Percentiles rank a stretch among this genome's conserved stretches.
phyloP scores from a whole-genome alignment of 169 alveolate species.

The Plasmodium gonderi region DNA sequence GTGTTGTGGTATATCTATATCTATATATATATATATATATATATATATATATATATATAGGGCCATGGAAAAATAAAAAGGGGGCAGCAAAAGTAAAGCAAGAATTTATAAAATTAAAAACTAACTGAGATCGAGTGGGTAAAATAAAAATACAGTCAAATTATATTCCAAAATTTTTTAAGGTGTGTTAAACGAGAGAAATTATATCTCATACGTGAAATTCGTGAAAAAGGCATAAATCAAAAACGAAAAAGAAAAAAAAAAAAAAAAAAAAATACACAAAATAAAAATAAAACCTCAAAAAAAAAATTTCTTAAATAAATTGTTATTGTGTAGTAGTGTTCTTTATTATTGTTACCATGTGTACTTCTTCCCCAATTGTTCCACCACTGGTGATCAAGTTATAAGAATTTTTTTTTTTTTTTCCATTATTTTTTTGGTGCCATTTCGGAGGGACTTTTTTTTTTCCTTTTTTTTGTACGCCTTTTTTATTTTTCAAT shows the following conservation, averaged over 20 bases:
- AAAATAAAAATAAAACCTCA: not conserved
- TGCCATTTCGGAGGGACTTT: not conserved
- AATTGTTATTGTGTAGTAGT: too few relatives aligned
- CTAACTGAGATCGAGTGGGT: not conserved
- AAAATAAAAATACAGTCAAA: not conserved
- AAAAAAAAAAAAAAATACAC: not conserved
- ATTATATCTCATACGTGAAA: not conserved
- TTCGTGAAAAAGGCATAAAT: not conserved
- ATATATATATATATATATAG: too few relatives aligned
- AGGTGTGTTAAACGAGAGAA: not conserved
- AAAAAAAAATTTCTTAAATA: not conserved
- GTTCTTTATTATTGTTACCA: too few relatives aligned
- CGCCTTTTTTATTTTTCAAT: not conserved
- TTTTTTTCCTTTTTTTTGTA: not conserved
- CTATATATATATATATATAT: too few relatives aligned
- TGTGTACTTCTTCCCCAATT: not conserved
- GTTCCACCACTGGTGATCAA: not conserved
- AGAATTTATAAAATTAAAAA: not conserved
- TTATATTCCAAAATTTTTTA: not conserved
- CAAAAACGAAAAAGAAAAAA: not conserved
- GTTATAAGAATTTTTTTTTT: not conserved
- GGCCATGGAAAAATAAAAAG: too few relatives aligned
- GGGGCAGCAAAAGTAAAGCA: not conserved
- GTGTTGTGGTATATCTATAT: too few relatives aligned
- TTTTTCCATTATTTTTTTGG: not conserved